Conservation (phyloP, 352 stramenopile species). For the Globisporangium ultimum region DNA sequence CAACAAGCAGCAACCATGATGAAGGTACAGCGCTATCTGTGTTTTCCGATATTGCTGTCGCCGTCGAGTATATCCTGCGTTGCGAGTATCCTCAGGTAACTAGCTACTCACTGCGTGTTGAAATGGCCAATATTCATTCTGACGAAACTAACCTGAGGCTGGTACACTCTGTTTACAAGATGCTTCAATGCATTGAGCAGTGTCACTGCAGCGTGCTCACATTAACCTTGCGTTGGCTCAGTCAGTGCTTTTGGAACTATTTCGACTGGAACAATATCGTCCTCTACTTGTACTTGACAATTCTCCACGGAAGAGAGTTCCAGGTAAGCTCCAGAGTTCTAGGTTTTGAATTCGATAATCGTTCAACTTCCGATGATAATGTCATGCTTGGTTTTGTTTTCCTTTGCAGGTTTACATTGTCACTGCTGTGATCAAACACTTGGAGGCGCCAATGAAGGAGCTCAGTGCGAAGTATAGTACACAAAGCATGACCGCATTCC, state of each 20-base stretch:
- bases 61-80: conserved; percentile 42
- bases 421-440: conserved; percentile 41
- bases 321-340: conserved; percentile 26
- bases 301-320: conserved; percentile 58
- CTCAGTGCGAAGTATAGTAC: conserved; percentile 23
- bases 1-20: neutral
- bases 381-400: neutral
- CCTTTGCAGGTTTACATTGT: conserved; percentile 47
- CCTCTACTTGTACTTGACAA: conserved; percentile 42
- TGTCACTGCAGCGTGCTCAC: conserved; percentile 45
- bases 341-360: neutral
- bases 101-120: neutral
- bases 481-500: conserved; percentile 27
- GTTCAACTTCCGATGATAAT: neutral
- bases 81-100: conserved; percentile 51
- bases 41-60: conserved; percentile 26
- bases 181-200: conserved; percentile 36
- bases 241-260: conserved; percentile 69
- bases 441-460: conserved; percentile 36
- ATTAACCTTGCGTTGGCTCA: conserved; percentile 46
- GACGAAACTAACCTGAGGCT: neutral
- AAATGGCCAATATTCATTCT: neutral
- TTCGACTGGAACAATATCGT: conserved; percentile 63
- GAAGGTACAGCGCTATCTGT: neutral
- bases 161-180: conserved; percentile 18